Evolutionary conservation across 78 protist genomes (phyloP).

Genomic region (Trichosphaerium sp.): DNA sequence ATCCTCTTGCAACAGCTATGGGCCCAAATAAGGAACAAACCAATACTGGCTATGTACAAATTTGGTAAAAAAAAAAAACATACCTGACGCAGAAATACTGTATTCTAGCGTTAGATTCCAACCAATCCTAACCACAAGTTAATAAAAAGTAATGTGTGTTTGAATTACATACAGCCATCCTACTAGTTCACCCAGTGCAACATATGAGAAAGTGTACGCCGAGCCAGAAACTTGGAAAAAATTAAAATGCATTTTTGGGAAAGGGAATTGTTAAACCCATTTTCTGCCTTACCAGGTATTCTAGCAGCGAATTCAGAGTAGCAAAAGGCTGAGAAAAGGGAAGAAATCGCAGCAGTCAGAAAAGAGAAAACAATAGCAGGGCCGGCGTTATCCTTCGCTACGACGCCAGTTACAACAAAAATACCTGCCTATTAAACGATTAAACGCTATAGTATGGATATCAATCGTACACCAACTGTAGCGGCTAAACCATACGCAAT

Average conservation of each 20-base stretch:
- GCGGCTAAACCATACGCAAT: slow-evolving; percentile 48
- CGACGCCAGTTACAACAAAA: slow-evolving; percentile 57
- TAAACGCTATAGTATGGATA: too few species aligned
- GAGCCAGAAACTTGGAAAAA: slow-evolving; percentile 42
- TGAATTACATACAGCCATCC: slow-evolving; percentile 24
- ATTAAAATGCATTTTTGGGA: too few species aligned
- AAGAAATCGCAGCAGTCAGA: slow-evolving; percentile 23
- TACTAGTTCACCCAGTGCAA: slow-evolving; percentile 36
- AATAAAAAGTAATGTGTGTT: neutral
- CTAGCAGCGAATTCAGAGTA: slow-evolving; percentile 46
- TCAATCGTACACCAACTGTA: slow-evolving; percentile 49
- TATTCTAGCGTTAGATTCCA: slow-evolving; percentile 52
- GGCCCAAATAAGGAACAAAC: too few species aligned
- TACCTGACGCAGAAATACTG: slow-evolving; percentile 34
- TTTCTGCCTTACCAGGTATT: too few species aligned
- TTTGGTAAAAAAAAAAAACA: too few species aligned
- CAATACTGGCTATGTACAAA: too few species aligned
- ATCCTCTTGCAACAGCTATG: slow-evolving; percentile 60
- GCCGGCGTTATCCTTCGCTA: slow-evolving; percentile 33
- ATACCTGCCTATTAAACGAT: slow-evolving; percentile 57
- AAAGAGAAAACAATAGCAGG: slow-evolving; percentile 54
- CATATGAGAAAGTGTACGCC: slow-evolving; percentile 56
- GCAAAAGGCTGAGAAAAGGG: slow-evolving; percentile 37
- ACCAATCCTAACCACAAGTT: neutral
- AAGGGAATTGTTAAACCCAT: too few species aligned